Conservation (phyloP, 169 alveolate genomes). For the Plasmodium sp. region DNA sequence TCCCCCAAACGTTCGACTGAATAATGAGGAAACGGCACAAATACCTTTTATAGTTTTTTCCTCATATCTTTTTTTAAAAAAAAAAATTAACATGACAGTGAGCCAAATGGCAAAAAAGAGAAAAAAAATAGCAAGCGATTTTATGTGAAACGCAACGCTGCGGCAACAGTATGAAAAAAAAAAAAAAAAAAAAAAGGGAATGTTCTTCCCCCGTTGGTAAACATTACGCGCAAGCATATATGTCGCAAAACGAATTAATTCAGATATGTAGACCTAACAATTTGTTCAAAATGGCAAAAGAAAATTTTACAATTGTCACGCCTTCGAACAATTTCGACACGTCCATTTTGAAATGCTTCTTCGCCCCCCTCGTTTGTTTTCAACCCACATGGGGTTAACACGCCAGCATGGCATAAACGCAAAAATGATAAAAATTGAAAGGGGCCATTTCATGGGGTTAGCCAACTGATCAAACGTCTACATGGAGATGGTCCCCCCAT, state of each 20-base stretch:
- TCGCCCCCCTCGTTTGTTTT: background rate
- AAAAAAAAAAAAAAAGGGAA: background rate
- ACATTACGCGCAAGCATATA: background rate
- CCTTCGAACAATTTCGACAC: background rate
- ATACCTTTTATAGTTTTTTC: background rate
- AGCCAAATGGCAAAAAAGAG: background rate
- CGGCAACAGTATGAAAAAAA: background rate
- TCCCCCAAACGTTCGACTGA: background rate
- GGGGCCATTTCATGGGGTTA: background rate
- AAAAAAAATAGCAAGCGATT: background rate
- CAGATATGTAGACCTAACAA: background rate
- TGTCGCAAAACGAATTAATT: background rate
- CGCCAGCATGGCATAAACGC: background rate
- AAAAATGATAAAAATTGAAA: background rate
- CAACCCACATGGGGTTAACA: background rate
- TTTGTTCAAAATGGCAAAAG: background rate
- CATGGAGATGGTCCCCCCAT: background rate
- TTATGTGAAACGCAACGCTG: no score
- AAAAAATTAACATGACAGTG: background rate
- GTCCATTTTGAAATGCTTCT: background rate
- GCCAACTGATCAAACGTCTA: background rate
- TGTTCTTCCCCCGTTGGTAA: background rate
- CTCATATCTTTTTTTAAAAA: background rate
- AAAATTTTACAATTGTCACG: background rate
- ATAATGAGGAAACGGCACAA: background rate